A percentile compares a stretch with the other conserved stretches of the same genome.
These are phyloP conservation scores for Suhomyces tanzawaensis DNA, from an alignment of 805 yeast genomes.

Conservation along the genomic window DNA sequence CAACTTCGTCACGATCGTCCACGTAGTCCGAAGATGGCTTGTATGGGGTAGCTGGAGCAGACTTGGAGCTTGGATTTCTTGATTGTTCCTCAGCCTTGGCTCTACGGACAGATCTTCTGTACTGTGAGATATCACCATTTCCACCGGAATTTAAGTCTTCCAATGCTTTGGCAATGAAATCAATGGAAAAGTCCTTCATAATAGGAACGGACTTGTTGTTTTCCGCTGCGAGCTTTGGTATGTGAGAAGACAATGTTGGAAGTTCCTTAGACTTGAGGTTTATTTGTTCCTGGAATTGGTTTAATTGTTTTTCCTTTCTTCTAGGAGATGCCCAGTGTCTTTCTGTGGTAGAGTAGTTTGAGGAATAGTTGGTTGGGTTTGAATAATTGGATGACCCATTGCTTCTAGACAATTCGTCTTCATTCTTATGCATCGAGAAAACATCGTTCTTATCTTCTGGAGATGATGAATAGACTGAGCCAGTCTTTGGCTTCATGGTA, in stretches of 20 bases:
- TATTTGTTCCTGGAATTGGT: constrained; percentile 37
- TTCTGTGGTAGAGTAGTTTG: constrained; percentile 18
- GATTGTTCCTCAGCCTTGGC: constrained; percentile 12
- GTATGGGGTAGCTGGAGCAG: constrained; percentile 19
- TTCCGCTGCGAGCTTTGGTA: constrained; percentile 6
- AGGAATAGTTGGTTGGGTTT: constrained; percentile 35
- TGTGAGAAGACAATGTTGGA: constrained; percentile 13
- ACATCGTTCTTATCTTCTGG: constrained; percentile 19
- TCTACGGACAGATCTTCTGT: constrained; percentile 36
- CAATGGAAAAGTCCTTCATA: constrained; percentile 43
- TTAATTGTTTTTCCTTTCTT: constrained; percentile 29
- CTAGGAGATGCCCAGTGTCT: constrained; percentile 47
- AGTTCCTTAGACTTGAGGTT: constrained; percentile 34
- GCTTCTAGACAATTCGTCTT: constrained; percentile 8
- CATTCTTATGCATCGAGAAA: constrained; percentile 13
- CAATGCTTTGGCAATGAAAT: constrained; percentile 44
- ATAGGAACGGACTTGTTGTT: constrained; percentile 27
- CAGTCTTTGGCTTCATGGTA: constrained; percentile 6
- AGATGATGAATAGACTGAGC: constrained; percentile 10
- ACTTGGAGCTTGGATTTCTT: constrained; percentile 6
- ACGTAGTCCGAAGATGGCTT: constrained; percentile 27
- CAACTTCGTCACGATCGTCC: constrained; percentile 37
- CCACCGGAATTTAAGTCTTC: constrained; percentile 47
- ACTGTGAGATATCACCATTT: constrained; percentile 41
- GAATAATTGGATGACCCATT: constrained; percentile 32